Base-by-base conservation (phyloP, 495 filamentous ascomycete species). In the Penicillium bovifimosum region DNA sequence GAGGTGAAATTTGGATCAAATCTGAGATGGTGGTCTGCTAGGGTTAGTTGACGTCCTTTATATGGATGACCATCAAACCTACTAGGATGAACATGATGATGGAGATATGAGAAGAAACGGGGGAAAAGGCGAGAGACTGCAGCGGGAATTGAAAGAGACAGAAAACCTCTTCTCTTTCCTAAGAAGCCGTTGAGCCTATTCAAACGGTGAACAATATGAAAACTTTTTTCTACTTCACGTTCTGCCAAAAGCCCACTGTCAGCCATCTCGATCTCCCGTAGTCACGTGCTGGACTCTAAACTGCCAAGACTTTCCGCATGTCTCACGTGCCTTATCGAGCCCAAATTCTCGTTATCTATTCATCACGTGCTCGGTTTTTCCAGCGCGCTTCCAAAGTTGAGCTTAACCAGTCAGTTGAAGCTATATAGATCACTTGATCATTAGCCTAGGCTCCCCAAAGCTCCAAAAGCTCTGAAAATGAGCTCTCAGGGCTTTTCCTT, bases 1-100 rank as follows among this genome's bases (percentile, higher is more conserved):
- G 76, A 2, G 93, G 93, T 9, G 77, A 74, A 69, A 98, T 93
- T 72, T 93, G 86, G 47, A 98, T 87, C 56, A 97, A 78, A 75
- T 98, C 93, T 52, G 87, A 82, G 56, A 98, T 83, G 35, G 89
- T 82, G 17, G 80, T 82, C 81, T 83, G 58, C 11, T 46, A 14
- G 36, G 24, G 58, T 66, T 43, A 66, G 59, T 43, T 16, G 32
- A 50, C 7, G 42, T 40, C 43, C 33, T 17, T 52, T 18, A 36
- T 47, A 41, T 14, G 20, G 20, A 27, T 31, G 24, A 14, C 24
- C 9, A 13, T 17, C 11, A 41, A 42, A 71, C 74, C 26, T 63
- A 80, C 80, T 41, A 83, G 72, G 52, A 83, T 82, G 61, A 84
- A 84, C 80, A 83, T 81, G 49, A 20, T 64, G 48, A 26, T 51